Evolutionary conservation across 306 rosid genomes (phyloP).

Genomic region (Pterocarpus macrocarpus): DNA sequence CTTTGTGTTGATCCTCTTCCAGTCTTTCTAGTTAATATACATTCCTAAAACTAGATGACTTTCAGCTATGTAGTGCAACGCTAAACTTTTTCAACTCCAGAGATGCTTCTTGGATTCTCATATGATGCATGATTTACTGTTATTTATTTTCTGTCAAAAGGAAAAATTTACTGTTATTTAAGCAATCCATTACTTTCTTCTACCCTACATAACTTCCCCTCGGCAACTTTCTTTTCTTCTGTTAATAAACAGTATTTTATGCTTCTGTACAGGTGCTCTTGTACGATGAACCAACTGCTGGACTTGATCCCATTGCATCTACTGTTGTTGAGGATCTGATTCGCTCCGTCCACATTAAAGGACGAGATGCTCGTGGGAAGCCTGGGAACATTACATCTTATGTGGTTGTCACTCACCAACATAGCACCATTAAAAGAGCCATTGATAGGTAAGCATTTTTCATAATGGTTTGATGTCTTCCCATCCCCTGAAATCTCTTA

Average conservation of each 20-base stretch:
- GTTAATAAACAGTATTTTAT: slow-evolving; percentile 28
- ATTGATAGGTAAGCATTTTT: slow-evolving; percentile 79
- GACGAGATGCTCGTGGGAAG: slow-evolving; percentile 68
- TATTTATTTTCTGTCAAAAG: slow-evolving; percentile 1
- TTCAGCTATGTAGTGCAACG: slow-evolving; percentile 10
- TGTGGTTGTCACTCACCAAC: slow-evolving; percentile 97
- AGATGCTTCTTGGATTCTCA: slow-evolving; percentile 20
- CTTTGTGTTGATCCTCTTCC: slow-evolving; percentile 15
- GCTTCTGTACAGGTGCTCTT: slow-evolving; percentile 74
- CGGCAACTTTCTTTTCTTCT: slow-evolving; percentile 15
- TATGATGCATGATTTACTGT: slow-evolving; percentile 5
- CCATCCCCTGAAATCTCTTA: slow-evolving; percentile 2
- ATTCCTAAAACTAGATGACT: slow-evolving; percentile 25
- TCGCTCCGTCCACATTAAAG: slow-evolving; percentile 92
- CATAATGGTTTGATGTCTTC: slow-evolving; percentile 14
- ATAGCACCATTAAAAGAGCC: slow-evolving; percentile 95
- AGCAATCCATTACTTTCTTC: background rate
- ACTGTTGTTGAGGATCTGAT: slow-evolving; percentile 98
- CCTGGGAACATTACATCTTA: slow-evolving; percentile 91
- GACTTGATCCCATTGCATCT: slow-evolving; percentile 99
- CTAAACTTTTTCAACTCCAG: slow-evolving; percentile 10
- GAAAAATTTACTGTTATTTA: background rate
- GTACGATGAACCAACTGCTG: slow-evolving; percentile 98
- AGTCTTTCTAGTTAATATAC: background rate
- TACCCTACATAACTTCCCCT: background rate